A percentile compares a stretch with the other conserved stretches of the same genome.
phyloP scores from a whole-genome alignment of 2,329 filamentous ascomycete species.

The Reticulascus tulasneorum region DNA sequence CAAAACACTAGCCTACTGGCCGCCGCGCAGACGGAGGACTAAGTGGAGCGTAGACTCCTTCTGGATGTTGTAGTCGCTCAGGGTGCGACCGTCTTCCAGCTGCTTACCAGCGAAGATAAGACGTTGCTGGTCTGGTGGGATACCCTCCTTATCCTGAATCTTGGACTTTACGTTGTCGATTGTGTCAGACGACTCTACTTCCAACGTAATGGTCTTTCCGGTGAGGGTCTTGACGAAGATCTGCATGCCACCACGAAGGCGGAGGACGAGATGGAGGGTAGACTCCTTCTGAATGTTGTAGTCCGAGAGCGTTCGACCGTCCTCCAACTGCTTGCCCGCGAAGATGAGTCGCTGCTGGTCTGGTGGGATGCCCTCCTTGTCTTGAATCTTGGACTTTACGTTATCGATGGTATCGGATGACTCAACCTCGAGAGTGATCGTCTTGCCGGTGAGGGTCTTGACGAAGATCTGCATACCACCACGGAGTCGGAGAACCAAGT shows the following conservation, averaged over 20 bases:
- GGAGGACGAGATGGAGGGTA: slow-evolving; percentile 75
- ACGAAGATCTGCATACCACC: slow-evolving; percentile 90
- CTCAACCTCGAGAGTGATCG: slow-evolving; percentile 88
- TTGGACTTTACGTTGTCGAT: slow-evolving; percentile 96
- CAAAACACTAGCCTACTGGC: slow-evolving; percentile 26
- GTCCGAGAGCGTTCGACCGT: slow-evolving; percentile 84
- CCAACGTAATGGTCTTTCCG: slow-evolving; percentile 89
- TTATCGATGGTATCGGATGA: slow-evolving; percentile 90
- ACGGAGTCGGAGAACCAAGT: slow-evolving; percentile 81
- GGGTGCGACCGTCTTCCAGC: slow-evolving; percentile 86
- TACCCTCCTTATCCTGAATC: slow-evolving; percentile 97
- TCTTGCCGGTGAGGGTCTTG: slow-evolving; percentile 87
- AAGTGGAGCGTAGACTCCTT: slow-evolving; percentile 72
- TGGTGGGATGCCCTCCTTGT: slow-evolving; percentile 89
- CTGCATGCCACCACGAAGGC: slow-evolving; percentile 77
- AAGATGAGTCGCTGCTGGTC: slow-evolving; percentile 95
- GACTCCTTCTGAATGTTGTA: slow-evolving; percentile 97
- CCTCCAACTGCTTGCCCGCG: slow-evolving; percentile 88
- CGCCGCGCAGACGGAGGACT: slow-evolving; percentile 82
- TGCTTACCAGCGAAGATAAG: slow-evolving; percentile 96
- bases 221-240: slow-evolving; percentile 81
- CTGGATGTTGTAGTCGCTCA: slow-evolving; percentile 89
- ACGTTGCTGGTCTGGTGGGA: slow-evolving; percentile 92
- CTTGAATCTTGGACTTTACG: slow-evolving; percentile 89
- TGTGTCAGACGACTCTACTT: slow-evolving; percentile 84